These are phyloP conservation scores for Citrus mangshanensis DNA, from an alignment of 345 rosid genomes.

Conservation along the genomic window DNA sequence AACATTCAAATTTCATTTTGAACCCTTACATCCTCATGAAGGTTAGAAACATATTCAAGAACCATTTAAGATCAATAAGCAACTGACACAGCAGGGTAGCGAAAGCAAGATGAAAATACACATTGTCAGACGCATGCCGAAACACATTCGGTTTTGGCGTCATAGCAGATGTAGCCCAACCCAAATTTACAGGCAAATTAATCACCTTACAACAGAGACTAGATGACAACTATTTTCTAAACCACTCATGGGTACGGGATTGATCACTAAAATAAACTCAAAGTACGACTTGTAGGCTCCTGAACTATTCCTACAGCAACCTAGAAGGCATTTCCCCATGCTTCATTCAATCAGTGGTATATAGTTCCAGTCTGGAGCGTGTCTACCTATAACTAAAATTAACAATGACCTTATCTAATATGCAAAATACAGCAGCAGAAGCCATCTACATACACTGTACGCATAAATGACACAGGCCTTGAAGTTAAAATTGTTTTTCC, in stretches of 20 bases:
- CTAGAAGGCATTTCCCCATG: background rate
- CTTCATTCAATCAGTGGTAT: background rate
- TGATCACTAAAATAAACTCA: too few relatives aligned
- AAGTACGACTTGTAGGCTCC: background rate
- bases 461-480: background rate
- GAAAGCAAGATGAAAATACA: background rate
- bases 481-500: background rate
- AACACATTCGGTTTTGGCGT: background rate
- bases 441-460: background rate
- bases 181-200: background rate
- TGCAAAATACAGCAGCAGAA: background rate
- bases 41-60: constrained; percentile 8
- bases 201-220: too few relatives aligned
- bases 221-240: too few relatives aligned
- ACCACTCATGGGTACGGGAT: too few relatives aligned
- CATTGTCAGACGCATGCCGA: background rate
- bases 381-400: too few relatives aligned
- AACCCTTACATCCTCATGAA: constrained; percentile 8
- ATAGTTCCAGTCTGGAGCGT: background rate
- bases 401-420: background rate
- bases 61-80: background rate
- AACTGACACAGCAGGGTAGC: background rate
- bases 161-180: background rate
- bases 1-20: background rate
- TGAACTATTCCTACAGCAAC: background rate